These are phyloP conservation scores for Harrya chromipes DNA, from an alignment of 768 basidiomycete species.

Conservation along the genomic window DNA sequence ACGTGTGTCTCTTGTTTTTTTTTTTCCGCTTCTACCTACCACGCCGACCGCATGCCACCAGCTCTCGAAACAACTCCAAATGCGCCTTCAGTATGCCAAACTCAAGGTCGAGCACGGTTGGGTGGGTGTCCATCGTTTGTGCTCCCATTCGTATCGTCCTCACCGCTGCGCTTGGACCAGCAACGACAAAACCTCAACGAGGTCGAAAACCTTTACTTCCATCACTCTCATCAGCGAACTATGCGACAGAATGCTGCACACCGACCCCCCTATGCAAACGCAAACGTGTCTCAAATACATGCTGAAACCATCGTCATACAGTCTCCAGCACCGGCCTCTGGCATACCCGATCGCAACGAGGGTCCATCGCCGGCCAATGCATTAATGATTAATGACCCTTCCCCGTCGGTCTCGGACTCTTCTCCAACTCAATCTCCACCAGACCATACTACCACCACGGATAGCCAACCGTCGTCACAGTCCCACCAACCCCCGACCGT, in stretches of 20 bases:
- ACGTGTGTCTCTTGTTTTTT: conserved; percentile 39
- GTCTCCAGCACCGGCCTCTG: too few relatives aligned
- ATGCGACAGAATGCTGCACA: conserved; percentile 14
- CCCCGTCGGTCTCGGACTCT: background rate
- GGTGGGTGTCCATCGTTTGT: conserved; percentile 43
- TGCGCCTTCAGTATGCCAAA: conserved; percentile 72
- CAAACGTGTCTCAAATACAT: too few relatives aligned
- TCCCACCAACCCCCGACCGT: background rate
- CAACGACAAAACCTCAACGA: conserved; percentile 78
- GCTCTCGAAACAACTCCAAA: conserved; percentile 70
- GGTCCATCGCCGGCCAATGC: conserved; percentile 2
- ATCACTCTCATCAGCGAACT: conserved; percentile 55
- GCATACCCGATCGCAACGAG: too few relatives aligned
- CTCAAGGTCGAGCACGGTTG: conserved; percentile 81
- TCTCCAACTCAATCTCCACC: conserved; percentile 1
- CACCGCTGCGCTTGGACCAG: conserved; percentile 31
- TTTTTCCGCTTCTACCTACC: background rate
- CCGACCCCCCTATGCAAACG: conserved; percentile 16
- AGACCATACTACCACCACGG: background rate
- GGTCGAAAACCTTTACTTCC: conserved; percentile 81
- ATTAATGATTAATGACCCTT: too few relatives aligned
- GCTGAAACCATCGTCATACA: too few relatives aligned
- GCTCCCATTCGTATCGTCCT: background rate
- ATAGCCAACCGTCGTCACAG: background rate
- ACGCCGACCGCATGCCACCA: conserved; percentile 21